Percentiles rank a stretch among this genome's conserved stretches.
phyloP scores from a whole-genome alignment of 768 basidiomycete species.

The Mycena capillaripes region DNA sequence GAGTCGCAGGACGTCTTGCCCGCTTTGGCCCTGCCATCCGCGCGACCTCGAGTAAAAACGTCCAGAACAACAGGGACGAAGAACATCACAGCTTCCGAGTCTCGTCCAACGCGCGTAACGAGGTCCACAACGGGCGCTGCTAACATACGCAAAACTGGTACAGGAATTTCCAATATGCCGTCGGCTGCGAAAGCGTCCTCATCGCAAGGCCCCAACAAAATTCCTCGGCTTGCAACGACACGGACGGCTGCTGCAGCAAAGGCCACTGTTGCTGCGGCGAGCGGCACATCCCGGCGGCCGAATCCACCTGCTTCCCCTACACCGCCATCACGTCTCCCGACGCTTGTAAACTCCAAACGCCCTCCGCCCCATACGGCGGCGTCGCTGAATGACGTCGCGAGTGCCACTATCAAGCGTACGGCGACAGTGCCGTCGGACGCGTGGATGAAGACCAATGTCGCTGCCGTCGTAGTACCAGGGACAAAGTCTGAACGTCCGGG shows the following conservation, averaged over 20 bases:
- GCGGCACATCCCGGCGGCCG: constrained; percentile 48
- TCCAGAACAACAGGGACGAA: constrained; percentile 57
- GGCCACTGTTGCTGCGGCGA: constrained; percentile 54
- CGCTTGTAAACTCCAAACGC: constrained; percentile 73
- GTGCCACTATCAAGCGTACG: constrained; percentile 55
- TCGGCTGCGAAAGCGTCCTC: constrained; percentile 60
- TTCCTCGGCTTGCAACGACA: constrained; percentile 73
- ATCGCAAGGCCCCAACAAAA: constrained; percentile 73
- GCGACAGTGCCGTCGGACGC: constrained; percentile 61
- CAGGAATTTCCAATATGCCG: constrained; percentile 42
- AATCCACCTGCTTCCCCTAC: constrained; percentile 72
- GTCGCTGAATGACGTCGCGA: constrained; percentile 66
- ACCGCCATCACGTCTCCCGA: constrained; percentile 80
- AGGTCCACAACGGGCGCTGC: constrained; percentile 74
- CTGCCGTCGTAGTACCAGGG: constrained; percentile 78
- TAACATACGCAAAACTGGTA: constrained; percentile 67
- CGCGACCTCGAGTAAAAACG: constrained; percentile 51
- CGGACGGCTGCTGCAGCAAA: constrained; percentile 64
- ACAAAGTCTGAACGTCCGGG: constrained; percentile 83
- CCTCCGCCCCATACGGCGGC: constrained; percentile 53
- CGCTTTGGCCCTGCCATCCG: constrained; percentile 64
- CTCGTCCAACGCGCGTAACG: constrained; percentile 81
- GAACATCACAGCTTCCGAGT: constrained; percentile 74
- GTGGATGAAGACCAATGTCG: constrained; percentile 84
- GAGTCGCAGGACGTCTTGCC: constrained; percentile 76